A percentile compares a stretch with the other conserved stretches of the same genome.
These are phyloP conservation scores for Backusella tarrabulga DNA, from an alignment of 192 early-diverging fungal species.

Conservation along the genomic window DNA sequence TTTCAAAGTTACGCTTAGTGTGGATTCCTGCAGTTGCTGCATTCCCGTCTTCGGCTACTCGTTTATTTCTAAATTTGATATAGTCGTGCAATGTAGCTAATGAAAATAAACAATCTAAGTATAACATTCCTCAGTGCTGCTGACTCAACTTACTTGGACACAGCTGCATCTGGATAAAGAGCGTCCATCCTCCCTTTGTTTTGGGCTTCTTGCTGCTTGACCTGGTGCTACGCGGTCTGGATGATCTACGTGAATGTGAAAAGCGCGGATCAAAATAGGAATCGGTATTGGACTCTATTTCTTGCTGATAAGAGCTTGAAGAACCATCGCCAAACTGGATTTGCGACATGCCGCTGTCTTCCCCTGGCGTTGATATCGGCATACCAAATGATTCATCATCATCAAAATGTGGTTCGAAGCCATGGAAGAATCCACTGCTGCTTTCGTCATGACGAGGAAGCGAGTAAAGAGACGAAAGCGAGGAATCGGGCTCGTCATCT, in stretches of 20 bases:
- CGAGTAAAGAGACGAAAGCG: constrained; percentile 12
- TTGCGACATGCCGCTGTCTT: constrained; percentile 11
- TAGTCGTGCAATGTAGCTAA: constrained; percentile 65
- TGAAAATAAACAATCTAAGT: background rate
- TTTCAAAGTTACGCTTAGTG: constrained; percentile 32
- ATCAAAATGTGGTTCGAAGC: constrained; percentile 12
- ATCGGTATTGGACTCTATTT: constrained; percentile 11
- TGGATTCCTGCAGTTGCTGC: constrained; percentile 2
- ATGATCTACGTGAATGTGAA: background rate
- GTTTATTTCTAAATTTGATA: constrained; percentile 36
- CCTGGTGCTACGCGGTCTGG: background rate
- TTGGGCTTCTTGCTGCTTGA: background rate
- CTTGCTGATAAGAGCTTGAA: constrained; percentile 17
- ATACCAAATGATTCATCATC: constrained; percentile 3
- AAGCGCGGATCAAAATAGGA: background rate
- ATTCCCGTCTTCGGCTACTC: constrained; percentile 20
- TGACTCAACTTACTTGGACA: constrained; percentile 55
- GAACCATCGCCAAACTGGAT: background rate
- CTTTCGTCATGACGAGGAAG: background rate
- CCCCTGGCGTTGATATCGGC: background rate
- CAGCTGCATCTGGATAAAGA: constrained; percentile 93
- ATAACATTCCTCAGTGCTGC: background rate
- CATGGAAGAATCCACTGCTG: constrained; percentile 13
- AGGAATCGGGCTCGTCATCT: constrained; percentile 39
- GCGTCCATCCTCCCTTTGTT: constrained; percentile 38